A percentile compares a stretch with the other conserved stretches of the same genome.
These are phyloP conservation scores for Limnomonas spitsbergensis DNA, from an alignment of 139 green algal genomes.

Conservation along the genomic window DNA sequence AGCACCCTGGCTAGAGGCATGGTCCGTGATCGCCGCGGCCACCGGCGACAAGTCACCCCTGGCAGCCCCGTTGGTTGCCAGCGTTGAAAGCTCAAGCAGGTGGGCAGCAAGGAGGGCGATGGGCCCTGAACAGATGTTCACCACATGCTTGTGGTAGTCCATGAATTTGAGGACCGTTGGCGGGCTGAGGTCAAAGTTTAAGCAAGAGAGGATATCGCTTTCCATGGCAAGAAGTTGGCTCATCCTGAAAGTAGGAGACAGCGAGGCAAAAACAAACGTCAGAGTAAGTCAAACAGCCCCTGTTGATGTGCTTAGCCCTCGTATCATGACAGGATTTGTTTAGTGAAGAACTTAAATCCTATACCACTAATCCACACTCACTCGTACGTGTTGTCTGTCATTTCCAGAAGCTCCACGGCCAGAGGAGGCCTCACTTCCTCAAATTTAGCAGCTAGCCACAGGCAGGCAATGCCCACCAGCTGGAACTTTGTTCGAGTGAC, in stretches of 20 bases:
- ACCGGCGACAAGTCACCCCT: not conserved
- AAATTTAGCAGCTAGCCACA: slow-evolving; percentile 92
- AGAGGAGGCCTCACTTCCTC: slow-evolving; percentile 89
- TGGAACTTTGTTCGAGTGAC: slow-evolving; percentile 12
- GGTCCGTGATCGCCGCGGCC: not conserved
- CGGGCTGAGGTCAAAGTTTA: not conserved
- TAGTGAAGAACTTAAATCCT: too few relatives aligned
- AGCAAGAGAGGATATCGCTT: not conserved
- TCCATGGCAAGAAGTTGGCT: not conserved
- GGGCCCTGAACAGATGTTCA: not conserved
- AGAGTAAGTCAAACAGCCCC: too few relatives aligned
- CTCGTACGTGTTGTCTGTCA: slow-evolving; percentile 87
- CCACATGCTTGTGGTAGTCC: not conserved
- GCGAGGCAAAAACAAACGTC: too few relatives aligned
- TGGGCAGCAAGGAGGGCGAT: not conserved
- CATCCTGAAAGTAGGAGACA: not conserved
- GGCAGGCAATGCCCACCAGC: slow-evolving; percentile 76
- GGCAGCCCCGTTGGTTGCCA: not conserved
- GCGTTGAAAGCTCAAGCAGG: not conserved
- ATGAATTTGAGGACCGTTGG: not conserved
- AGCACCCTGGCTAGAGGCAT: not conserved
- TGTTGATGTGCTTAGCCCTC: too few relatives aligned
- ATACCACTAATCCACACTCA: too few relatives aligned
- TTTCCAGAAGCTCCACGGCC: slow-evolving; percentile 79
- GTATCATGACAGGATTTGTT: too few relatives aligned